Evolutionary conservation across 2,329 filamentous ascomycete species (phyloP).

Genomic region (Aspergillus pseudotamarii): DNA sequence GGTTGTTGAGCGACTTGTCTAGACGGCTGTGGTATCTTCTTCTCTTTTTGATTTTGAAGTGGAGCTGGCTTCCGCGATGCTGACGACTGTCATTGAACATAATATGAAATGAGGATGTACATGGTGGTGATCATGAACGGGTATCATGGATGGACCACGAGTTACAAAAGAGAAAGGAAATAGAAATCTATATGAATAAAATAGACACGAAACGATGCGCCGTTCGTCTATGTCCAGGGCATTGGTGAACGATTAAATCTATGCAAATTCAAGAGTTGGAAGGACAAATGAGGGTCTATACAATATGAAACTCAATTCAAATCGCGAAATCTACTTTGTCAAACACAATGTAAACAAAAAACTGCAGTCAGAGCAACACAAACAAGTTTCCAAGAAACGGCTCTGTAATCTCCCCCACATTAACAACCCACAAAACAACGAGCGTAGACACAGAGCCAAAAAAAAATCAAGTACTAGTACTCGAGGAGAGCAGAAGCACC

Average conservation of each 20-base stretch:
- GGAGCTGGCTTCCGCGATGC: slow-evolving; percentile 22
- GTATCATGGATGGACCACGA: not conserved
- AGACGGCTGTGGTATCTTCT: slow-evolving; percentile 8
- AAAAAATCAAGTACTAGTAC: slow-evolving; percentile 32
- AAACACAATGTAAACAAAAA: slow-evolving; percentile 4
- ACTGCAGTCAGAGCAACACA: slow-evolving; percentile 3
- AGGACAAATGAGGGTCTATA: not conserved
- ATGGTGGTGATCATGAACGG: not conserved
- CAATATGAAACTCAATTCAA: not conserved
- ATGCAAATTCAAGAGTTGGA: not conserved
- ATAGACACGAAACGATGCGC: not conserved
- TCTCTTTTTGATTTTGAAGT: slow-evolving; percentile 6
- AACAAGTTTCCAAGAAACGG: not conserved
- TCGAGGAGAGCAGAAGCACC: slow-evolving; percentile 75
- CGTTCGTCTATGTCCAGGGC: not conserved
- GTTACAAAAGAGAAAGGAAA: not conserved
- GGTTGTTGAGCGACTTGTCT: slow-evolving; percentile 40
- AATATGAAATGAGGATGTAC: not conserved
- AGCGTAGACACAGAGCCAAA: slow-evolving; percentile 4
- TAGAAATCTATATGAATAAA: not conserved
- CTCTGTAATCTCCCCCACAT: not conserved
- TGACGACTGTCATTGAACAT: not conserved
- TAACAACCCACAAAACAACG: slow-evolving; percentile 6
- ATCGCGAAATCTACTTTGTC: slow-evolving; percentile 11
- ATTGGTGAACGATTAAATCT: not conserved